A percentile compares a stretch with the other conserved stretches of the same genome.
Conservation (phyloP, 495 filamentous ascomycete genomes). For the Aspergillus indologenus region DNA sequence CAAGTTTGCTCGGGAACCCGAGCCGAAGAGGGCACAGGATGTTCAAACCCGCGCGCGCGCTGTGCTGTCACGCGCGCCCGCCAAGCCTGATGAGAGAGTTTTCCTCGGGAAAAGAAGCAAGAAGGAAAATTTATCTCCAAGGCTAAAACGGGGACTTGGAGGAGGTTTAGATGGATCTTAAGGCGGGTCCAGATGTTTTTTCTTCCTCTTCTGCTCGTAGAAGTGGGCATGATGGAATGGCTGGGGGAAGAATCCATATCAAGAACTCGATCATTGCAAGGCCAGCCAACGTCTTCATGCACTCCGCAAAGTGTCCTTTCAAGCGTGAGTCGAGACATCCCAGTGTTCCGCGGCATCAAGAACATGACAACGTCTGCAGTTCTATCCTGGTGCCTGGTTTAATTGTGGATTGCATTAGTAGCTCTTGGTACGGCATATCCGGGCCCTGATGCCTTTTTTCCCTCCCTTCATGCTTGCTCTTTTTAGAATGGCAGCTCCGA, state of each 20-base stretch:
- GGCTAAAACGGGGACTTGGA: too few relatives aligned
- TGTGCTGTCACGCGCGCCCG: background rate
- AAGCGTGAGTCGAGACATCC: too few relatives aligned
- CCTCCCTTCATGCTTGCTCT: background rate
- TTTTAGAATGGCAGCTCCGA: background rate
- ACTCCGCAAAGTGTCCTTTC: too few relatives aligned
- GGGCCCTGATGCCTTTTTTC: background rate
- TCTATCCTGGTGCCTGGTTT: background rate
- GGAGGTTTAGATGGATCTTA: too few relatives aligned
- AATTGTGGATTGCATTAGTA: background rate
- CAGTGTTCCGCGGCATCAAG: too few relatives aligned
- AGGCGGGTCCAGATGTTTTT: background rate
- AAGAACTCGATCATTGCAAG: too few relatives aligned
- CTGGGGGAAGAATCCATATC: too few relatives aligned
- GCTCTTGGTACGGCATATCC: background rate
- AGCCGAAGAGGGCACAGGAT: background rate
- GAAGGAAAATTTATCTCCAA: background rate
- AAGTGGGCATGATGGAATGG: too few relatives aligned
- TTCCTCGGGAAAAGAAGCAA: background rate
- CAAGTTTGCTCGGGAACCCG: background rate
- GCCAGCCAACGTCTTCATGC: too few relatives aligned
- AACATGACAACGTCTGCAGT: too few relatives aligned
- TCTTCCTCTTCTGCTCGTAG: background rate
- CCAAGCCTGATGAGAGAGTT: background rate
- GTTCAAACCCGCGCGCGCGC: background rate